Evolutionary conservation across 1,284 basidiomycete genomes (phyloP), one percentile per base, ranked within the genome.

Genomic region (Lignosus rhinocerotis): DNA sequence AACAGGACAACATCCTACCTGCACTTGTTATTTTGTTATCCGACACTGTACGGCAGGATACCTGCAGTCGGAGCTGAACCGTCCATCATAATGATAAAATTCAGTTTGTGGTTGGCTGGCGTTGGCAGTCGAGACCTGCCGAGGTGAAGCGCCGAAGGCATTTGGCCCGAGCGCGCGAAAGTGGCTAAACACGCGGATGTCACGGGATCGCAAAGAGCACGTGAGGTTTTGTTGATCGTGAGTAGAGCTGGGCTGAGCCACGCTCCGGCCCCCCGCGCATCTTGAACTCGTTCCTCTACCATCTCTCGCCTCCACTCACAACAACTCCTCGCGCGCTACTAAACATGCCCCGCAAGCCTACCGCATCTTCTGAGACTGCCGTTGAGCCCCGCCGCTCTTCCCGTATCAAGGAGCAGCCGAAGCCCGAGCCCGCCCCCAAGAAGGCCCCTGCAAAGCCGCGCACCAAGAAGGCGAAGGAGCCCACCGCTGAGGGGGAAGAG

Each of bases 371-470:
- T 39, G 75, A 76, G 34, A 62, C 70, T 48, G 56, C 72, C 17
- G 64, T 75, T n/a, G 82, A 80, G 69, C 85, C 87, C 49, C 87
- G 88, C 71, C 87, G 88, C 72, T 88, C 87, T 10, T 75, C 82
- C 34, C 84, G 88, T 65, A 88, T 90, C 75, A 88, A 89, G 72
- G 86, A 85, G 19, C 79, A 81, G 60, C 86, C 86, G 53, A 87
- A 85, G 72, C 68, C 75, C 9, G 84, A 80, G 47, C 55, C 66
- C 30, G 69, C 78, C 19, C 75, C 73, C 41, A 88, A 87, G 80
- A 88, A 85, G 69, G 73, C 78, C 34, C 74, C 83, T 17, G 76
- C 82, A 11, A 89, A 89, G 72, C 83, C 85, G 43, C 78, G 84
- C 61, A 71, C 77, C 31, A 87, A 84, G 76, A 89, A 87, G 69